phyloP scores from a whole-genome alignment of 805 yeast genomes.

The Ogataea trehaloabstinens region DNA sequence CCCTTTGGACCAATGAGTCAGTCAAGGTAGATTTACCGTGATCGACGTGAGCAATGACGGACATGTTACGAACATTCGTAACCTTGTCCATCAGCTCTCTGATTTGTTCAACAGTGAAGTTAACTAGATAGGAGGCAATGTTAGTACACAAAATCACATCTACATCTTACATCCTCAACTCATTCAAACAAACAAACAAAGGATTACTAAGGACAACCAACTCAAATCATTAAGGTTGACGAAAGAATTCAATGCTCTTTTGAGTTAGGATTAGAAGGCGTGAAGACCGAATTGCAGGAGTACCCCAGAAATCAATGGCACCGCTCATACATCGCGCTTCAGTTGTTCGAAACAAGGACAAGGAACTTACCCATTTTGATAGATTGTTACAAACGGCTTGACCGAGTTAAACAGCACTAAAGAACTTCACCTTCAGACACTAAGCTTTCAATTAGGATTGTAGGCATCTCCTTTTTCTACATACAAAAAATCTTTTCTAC shows the following conservation, averaged over 20 bases:
- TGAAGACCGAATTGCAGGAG: no score
- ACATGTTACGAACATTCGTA: conserved; percentile 99
- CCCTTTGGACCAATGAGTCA: conserved; percentile 98
- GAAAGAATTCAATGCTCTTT: no score
- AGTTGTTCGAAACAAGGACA: no score
- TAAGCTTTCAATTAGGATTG: background rate
- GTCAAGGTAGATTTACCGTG: conserved; percentile 99
- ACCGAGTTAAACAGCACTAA: conserved; percentile 12
- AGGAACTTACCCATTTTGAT: conserved; percentile 23
- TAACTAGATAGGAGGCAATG: conserved; percentile 34
- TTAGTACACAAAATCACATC: no score
- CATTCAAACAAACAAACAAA: background rate
- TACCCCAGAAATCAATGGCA: no score
- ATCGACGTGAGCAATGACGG: conserved; percentile 99
- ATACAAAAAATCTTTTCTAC: conserved; percentile 1
- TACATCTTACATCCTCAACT: background rate
- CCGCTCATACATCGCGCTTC: no score
- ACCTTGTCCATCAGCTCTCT: conserved; percentile 99
- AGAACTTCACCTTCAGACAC: conserved; percentile 3
- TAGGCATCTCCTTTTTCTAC: background rate
- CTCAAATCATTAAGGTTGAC: no score
- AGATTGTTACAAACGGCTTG: conserved; percentile 7
- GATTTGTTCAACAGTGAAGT: conserved; percentile 82
- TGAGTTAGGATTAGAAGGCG: no score
- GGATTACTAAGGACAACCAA: no score